Evolutionary conservation across 768 basidiomycete genomes (phyloP), one percentile per base, ranked within the genome.

Genomic region (Termitomyces eurrhizus): DNA sequence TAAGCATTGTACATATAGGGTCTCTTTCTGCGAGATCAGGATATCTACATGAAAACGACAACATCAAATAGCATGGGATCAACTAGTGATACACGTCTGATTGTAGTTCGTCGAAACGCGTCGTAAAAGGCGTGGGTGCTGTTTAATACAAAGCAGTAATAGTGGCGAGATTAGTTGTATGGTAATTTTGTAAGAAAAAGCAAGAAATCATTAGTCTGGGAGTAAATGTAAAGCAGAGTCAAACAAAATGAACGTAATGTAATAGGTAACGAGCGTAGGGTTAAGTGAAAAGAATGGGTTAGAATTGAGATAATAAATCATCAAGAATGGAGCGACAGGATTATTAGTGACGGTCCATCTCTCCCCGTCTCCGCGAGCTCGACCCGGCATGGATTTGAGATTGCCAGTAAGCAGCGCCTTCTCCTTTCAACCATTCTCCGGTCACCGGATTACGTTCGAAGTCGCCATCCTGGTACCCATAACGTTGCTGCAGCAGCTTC

Each of bases 381-480:
- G 70, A 52, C 73, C 76, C 63, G 24, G 63, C 50, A 46, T 76
- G 75, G 35, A 75, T 78, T 68, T 82, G 83, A 54, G 81, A 79
- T 65, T 90, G 87, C 90, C 90, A 92, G 24, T 69, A 57, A 21
- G 70, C 68, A 46, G 82, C 84, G 13, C 86, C 86, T 69, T 93
- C 88, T 33, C 82, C 86, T 14, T 82, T 81, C 16, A 79, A 46
- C 92, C 92, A 94, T 37, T 81, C 78, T 13, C 87, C 87, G 0
- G 85, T 83, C 45, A 70, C 60, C 0, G 85, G 73, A 64, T 91
- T 82, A 52, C 87, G 82, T 66, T 94, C 92, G 65, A 94, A 94
- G 68, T 94, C 92, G 1, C 92, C 92, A 71, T 94, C 92, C 57
- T 82, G 82, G 73, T 94, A 94, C 32, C 81, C 82, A 68, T 90